phyloP scores from a whole-genome alignment of 164 flowering plant genomes.

The Vitis rotundifolia region DNA sequence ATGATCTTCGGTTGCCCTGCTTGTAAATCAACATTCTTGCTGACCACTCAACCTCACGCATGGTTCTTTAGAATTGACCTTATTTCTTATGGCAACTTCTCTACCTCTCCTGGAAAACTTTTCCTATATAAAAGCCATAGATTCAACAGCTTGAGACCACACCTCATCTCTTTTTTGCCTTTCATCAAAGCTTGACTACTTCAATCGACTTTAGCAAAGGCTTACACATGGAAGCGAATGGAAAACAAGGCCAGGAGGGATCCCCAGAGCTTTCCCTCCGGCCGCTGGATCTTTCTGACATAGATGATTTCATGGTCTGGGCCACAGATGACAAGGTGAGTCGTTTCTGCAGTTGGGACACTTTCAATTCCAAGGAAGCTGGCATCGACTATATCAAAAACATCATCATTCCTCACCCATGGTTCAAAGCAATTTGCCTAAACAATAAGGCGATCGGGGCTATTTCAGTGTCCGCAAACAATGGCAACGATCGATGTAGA shows the following conservation, averaged over 20 bases:
- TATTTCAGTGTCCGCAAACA: conserved; percentile 32
- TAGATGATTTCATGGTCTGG: conserved; percentile 21
- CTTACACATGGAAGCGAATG: too few species aligned
- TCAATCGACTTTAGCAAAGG: too few species aligned
- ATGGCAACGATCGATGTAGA: conserved; percentile 32
- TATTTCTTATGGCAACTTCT: too few species aligned
- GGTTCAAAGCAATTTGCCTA: conserved; percentile 64
- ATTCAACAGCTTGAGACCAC: too few species aligned
- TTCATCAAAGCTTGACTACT: too few species aligned
- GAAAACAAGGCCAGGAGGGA: neutral
- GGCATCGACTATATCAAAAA: conserved; percentile 35
- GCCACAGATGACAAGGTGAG: conserved; percentile 28
- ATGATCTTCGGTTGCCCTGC: too few species aligned
- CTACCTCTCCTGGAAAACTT: too few species aligned
- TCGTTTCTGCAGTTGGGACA: conserved; percentile 29
- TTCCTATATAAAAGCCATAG: too few species aligned
- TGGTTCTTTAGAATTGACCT: too few species aligned
- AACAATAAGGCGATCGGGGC: conserved; percentile 49
- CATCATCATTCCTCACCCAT: conserved; percentile 44
- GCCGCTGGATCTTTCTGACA: neutral
- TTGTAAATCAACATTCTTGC: too few species aligned
- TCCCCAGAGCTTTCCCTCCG: conserved; percentile 23
- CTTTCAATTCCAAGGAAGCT: conserved; percentile 45
- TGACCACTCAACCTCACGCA: too few species aligned
- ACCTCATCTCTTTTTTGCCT: too few species aligned